Evolutionary conservation across 345 rosid genomes (phyloP).

Genomic region (Rhizophora apiculata): DNA sequence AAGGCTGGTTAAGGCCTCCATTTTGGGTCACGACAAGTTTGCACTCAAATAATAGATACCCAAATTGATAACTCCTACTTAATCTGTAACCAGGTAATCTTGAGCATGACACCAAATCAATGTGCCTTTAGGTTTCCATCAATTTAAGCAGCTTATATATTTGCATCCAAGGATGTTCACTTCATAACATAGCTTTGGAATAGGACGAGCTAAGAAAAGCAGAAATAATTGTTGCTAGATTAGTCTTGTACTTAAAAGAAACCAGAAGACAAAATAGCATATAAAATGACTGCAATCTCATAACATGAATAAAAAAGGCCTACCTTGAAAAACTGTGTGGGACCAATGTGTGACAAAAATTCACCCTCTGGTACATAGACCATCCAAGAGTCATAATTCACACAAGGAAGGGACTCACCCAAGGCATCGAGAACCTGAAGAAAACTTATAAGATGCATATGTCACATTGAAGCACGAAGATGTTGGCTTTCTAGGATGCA

Average conservation of each 20-base stretch:
- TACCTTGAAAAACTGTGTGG: constrained; percentile 91
- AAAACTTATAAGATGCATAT: neutral
- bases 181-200: no score
- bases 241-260: neutral
- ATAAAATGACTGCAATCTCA: neutral
- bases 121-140: no score
- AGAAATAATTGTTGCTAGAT: neutral
- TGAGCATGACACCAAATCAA: no score
- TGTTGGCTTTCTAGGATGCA: no score
- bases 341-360: constrained; percentile 84
- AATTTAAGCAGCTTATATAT: no score
- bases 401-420: constrained; percentile 83
- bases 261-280: neutral
- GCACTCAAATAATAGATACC: no score
- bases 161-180: no score
- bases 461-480: neutral
- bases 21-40: no score
- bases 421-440: constrained; percentile 83
- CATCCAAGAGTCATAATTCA: constrained; percentile 92
- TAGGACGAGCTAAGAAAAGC: no score
- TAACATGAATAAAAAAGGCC: neutral
- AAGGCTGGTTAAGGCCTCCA: no score
- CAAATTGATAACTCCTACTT: no score
- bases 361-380: constrained; percentile 93
- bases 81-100: no score